Percentiles rank a stretch among this genome's conserved stretches.
Conservation (phyloP, 495 filamentous ascomycete species). For the Xylona heveae region DNA sequence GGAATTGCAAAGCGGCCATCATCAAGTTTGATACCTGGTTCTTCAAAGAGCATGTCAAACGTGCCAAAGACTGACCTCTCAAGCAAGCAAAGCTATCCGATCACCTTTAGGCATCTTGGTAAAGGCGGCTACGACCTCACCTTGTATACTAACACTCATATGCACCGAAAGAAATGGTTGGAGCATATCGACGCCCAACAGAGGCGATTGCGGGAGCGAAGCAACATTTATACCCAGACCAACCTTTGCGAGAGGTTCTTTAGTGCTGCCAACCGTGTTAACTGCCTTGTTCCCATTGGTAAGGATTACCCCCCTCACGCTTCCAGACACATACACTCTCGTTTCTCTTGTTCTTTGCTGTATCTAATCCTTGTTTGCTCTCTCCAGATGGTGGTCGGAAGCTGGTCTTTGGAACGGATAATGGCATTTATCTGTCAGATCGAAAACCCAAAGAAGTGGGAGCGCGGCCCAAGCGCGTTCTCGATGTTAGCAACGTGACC, state of each 20-base stretch:
- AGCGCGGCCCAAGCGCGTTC: slow-evolving; percentile 54
- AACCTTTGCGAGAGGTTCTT: slow-evolving; percentile 76
- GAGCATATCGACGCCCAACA: slow-evolving; percentile 88
- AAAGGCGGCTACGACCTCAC: slow-evolving; percentile 87
- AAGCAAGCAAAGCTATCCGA: slow-evolving; percentile 65
- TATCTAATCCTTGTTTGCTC: slow-evolving; percentile 5
- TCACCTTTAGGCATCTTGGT: slow-evolving; percentile 97
- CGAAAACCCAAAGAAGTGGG: slow-evolving; percentile 67
- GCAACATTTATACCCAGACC: slow-evolving; percentile 84
- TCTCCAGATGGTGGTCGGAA: slow-evolving; percentile 75
- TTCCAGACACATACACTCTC: too few species aligned
- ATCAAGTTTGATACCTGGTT: slow-evolving; percentile 62
- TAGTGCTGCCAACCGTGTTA: slow-evolving; percentile 58
- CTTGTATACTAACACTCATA: slow-evolving; percentile 64
- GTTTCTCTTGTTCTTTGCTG: too few species aligned
- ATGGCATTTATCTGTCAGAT: slow-evolving; percentile 78
- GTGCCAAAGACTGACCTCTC: slow-evolving; percentile 19
- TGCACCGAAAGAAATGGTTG: slow-evolving; percentile 79
- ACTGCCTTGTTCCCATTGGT: slow-evolving; percentile 82
- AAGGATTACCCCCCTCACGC: too few species aligned
- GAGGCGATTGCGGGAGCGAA: slow-evolving; percentile 57
- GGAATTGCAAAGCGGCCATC: slow-evolving; percentile 76
- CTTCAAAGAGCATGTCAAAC: slow-evolving; percentile 29
- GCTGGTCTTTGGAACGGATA: slow-evolving; percentile 80
- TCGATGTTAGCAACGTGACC: slow-evolving; percentile 73